Percentiles rank a stretch among this genome's conserved stretches.
Evolutionary conservation across 2,329 filamentous ascomycete genomes (phyloP).

Genomic region (Raffaelea deltoideospora): DNA sequence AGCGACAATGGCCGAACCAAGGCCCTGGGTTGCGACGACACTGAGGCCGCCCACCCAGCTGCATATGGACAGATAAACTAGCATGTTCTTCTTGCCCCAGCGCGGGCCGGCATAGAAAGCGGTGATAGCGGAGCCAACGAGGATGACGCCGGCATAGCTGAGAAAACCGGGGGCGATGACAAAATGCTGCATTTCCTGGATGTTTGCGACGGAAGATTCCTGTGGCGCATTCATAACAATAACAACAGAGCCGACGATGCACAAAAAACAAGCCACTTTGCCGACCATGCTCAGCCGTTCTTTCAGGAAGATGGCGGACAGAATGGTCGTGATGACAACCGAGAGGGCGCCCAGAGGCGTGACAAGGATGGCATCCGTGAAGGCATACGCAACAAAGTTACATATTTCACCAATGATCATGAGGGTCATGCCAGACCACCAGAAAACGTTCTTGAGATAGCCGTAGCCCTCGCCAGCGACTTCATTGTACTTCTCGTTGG

Average conservation of each 20-base stretch:
- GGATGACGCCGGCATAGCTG: conserved; percentile 66
- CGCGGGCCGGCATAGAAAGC: conserved; percentile 71
- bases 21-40: conserved; percentile 85
- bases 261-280: conserved; percentile 90
- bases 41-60: conserved; percentile 87
- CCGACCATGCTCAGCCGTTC: conserved; percentile 90
- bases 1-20: conserved; percentile 81
- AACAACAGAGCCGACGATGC: conserved; percentile 81
- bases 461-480: conserved; percentile 92
- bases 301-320: conserved; percentile 91
- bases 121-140: conserved; percentile 55
- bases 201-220: conserved; percentile 70
- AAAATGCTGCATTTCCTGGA: conserved; percentile 83
- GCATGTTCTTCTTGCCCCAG: conserved; percentile 93
- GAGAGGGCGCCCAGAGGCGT: conserved; percentile 82
- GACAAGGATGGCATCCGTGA: conserved; percentile 90
- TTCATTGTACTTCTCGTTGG: conserved; percentile 93
- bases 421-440: conserved; percentile 91
- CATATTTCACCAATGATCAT: conserved; percentile 96
- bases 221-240: conserved; percentile 88
- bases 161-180: conserved; percentile 80
- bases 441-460: conserved; percentile 86
- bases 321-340: conserved; percentile 79
- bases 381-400: conserved; percentile 95
- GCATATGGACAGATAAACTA: conserved; percentile 94